Evolutionary conservation across 108 stramenopile genomes (phyloP), one percentile per base, ranked within the genome.

Genomic region (Hondaea fermentalgiana): DNA sequence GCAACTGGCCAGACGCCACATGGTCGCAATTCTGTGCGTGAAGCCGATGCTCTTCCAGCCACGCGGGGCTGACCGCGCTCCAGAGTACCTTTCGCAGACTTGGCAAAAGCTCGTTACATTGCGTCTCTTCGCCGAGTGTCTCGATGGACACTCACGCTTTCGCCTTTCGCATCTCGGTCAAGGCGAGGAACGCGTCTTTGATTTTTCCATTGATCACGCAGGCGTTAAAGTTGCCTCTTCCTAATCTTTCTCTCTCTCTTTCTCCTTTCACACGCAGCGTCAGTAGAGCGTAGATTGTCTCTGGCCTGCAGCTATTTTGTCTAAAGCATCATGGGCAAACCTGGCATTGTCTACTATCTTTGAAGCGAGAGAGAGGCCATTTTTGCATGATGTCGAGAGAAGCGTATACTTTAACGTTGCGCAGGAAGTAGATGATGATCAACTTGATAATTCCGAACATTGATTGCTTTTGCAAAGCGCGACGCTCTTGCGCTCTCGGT

Each of bases 61-160:
- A 6, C 45, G 51, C n/a, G 76, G 49, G 17, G n/a, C 10, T 12
- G 23, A 83, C 76, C 45, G 49, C n/a, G n/a, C 23, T 6, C 76
- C 76, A 6, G 76, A 83, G 76, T 83, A 83, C 51, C 76, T 83
- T 3, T 83, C 76, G 12, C 76, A 83, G 76, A 83, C 76, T 12
- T 83, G 76, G 76, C 76, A 53, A 17, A 83, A 83, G 3, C 51
- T 83, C n/a, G 76, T 83, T 12, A 83, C 49, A 12, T 23, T 83
- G 51, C 45, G 51, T 25, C 45, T 83, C n/a, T 83, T 53, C 3
- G 49, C 76, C 28, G 76, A 83, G 51, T 21, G 49, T 25, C 45
- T 83, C 28, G 76, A 83, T 23, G 76, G 76, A 12, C 76, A 47
- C 45, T 53, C 49, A 3, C 45, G 49, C 8, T 83, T 83, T 45